Evolutionary conservation across 805 yeast genomes (phyloP).

Genomic region (Hanseniaspora nectarophila): DNA sequence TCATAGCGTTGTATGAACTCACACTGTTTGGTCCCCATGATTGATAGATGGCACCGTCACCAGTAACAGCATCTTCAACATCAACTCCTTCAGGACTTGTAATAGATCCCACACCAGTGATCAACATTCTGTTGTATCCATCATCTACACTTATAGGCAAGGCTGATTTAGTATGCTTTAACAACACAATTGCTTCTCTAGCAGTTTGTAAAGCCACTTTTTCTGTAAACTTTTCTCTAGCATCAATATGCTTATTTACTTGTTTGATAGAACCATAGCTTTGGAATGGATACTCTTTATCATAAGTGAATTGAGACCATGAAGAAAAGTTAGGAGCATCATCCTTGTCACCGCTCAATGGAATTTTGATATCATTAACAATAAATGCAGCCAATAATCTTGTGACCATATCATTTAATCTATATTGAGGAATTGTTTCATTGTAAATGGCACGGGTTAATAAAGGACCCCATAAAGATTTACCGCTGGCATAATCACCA

Average conservation of each 20-base stretch:
- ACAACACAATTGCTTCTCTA: constrained; percentile 43
- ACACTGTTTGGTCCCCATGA: constrained; percentile 61
- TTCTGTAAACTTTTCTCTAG: constrained; percentile 37
- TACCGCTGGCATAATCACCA: constrained; percentile 43
- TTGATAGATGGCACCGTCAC: constrained; percentile 42
- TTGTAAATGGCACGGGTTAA: constrained; percentile 45
- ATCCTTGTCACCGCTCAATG: constrained; percentile 31
- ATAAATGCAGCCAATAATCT: constrained; percentile 48
- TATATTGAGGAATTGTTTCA: constrained; percentile 39
- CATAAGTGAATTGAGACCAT: constrained; percentile 46
- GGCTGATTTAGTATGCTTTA: constrained; percentile 41
- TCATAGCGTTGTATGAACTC: constrained; percentile 42
- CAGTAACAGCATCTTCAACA: constrained; percentile 41
- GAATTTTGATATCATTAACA: constrained; percentile 31
- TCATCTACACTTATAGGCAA: constrained; percentile 40
- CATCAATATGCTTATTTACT: constrained; percentile 46
- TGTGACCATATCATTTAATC: constrained; percentile 52
- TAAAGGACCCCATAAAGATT: constrained; percentile 47
- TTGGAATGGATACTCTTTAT: constrained; percentile 43
- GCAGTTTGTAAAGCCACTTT: constrained; percentile 43
- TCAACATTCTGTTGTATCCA: constrained; percentile 32
- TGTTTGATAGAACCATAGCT: constrained; percentile 43
- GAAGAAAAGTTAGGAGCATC: constrained; percentile 44
- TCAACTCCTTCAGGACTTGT: constrained; percentile 41
- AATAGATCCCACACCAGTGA: constrained; percentile 46